Evolutionary conservation across 345 rosid species (phyloP).

Genomic region (Durio zibethinus): DNA sequence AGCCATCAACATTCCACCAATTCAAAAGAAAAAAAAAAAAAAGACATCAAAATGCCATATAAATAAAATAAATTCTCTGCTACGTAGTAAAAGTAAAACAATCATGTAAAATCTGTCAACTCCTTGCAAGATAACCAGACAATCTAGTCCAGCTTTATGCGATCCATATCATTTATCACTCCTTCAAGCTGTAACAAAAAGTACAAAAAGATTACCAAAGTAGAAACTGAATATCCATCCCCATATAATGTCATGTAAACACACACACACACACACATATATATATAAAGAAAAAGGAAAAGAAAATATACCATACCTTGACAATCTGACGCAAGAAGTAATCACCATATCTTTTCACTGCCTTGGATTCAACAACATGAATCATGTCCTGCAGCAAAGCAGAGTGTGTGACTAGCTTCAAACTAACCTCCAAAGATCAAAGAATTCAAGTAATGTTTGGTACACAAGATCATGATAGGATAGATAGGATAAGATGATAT

Average conservation of each 20-base stretch:
- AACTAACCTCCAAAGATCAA: not conserved
- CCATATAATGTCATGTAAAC: not conserved
- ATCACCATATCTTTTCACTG: slow-evolving; percentile 74
- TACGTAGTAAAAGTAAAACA: not conserved
- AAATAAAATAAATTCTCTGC: slow-evolving; percentile 3
- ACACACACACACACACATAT: no score
- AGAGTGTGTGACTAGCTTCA: not conserved
- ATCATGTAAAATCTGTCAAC: not conserved
- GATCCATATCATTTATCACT: slow-evolving; percentile 75
- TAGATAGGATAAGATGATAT: no score
- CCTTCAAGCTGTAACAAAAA: slow-evolving; percentile 69
- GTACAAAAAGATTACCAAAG: not conserved
- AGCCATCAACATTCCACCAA: not conserved
- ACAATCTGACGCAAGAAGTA: slow-evolving; percentile 92
- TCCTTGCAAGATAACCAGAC: not conserved
- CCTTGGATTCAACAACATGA: slow-evolving; percentile 71
- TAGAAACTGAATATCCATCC: not conserved
- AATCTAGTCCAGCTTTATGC: slow-evolving; percentile 65
- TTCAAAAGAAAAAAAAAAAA: not conserved
- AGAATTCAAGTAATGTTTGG: no score
- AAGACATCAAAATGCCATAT: not conserved
- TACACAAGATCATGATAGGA: no score
- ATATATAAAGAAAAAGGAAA: no score
- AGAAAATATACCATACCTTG: slow-evolving; percentile 44
- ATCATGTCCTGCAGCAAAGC: slow-evolving; percentile 72